Base-by-base conservation (phyloP, 805 yeast genomes). In the Kregervanrija pseudodelftensis region DNA sequence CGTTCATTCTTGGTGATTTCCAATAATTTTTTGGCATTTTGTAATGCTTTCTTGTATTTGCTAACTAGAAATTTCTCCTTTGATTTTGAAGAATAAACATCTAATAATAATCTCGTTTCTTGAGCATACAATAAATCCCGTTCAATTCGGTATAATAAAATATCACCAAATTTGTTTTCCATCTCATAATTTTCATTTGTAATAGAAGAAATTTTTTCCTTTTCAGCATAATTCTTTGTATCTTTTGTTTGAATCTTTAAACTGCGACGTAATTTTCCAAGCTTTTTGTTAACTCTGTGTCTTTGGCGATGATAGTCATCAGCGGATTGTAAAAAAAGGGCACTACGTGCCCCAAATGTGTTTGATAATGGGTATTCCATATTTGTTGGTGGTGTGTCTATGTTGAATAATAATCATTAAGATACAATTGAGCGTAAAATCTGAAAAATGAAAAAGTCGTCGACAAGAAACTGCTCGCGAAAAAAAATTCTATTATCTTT, bases 281-380 rank as follows among this genome's bases (percentile, higher is more conserved):
- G 61, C 45, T 76, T 72, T 50, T 77, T 74, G 47, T 81, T 79
- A 44, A 82, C 60, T 52, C 79, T 73, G 43, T 69, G 72, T 58
- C 95, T 81, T 54, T 85, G 83, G 51, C 77, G 79, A 39, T 73
- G 76, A 59, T 66, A 88, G 56, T 89, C 96, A 13, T 74, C 76
- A 1, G 86, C 71, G 4, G 87, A 72, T 52, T 77, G 77, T 44
- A 88, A 70, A 53, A 79, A 76, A 11, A 80, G 80, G 43, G 74
- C 74, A 53, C 74, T 69, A 45, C 96, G 77, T 11, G 71, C 77
- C 11, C 81, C 81, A 45, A 65, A 66, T 1, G 80, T 75, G 43
- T 56, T 49, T 28, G 62, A 60, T 42, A 78, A 59, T 8, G 82
- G 80, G 31, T 67, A 63, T 4, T 76, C 71, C 76, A 72, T 70